phyloP scores from a whole-genome alignment of 345 rosid species.

The Acer saccharum region DNA sequence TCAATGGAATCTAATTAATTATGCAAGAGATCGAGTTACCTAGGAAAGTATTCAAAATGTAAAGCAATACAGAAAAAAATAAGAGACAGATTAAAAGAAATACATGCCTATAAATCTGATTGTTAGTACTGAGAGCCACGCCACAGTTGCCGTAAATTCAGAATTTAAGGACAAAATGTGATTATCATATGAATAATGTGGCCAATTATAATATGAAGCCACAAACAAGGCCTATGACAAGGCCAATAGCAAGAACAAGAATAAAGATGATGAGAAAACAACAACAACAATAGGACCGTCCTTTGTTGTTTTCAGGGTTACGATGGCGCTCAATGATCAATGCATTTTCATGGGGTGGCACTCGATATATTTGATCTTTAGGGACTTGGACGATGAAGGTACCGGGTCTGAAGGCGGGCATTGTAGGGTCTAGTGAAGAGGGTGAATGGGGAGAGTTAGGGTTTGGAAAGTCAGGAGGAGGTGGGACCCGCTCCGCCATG shows the following conservation, averaged over 20 bases:
- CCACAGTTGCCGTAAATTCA: neutral
- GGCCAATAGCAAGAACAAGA: constrained; percentile 13
- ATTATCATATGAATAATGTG: neutral
- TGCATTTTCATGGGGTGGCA: constrained; percentile 62
- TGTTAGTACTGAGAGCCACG: neutral
- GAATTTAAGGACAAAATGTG: neutral
- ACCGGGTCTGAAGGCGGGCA: constrained; percentile 26
- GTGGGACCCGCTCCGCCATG: constrained; percentile 49
- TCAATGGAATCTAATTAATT: neutral
- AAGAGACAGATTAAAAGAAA: neutral
- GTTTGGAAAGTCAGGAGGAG: neutral
- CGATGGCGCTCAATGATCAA: constrained; percentile 21
- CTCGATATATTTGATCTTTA: constrained; percentile 58
- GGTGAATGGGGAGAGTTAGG: constrained; percentile 1
- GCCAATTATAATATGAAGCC: neutral
- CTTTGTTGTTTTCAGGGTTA: constrained; percentile 10
- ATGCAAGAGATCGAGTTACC: neutral
- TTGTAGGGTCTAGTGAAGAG: neutral
- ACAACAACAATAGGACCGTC: constrained; percentile 13
- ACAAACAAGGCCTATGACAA: constrained; percentile 2
- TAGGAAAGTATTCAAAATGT: neutral
- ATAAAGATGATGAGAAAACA: constrained; percentile 7
- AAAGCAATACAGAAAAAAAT: neutral
- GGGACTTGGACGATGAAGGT: constrained; percentile 57
- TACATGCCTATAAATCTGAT: neutral